These are phyloP conservation scores for Aspergillus sojae DNA, from an alignment of 2,329 filamentous ascomycete species.

Conservation along the genomic window DNA sequence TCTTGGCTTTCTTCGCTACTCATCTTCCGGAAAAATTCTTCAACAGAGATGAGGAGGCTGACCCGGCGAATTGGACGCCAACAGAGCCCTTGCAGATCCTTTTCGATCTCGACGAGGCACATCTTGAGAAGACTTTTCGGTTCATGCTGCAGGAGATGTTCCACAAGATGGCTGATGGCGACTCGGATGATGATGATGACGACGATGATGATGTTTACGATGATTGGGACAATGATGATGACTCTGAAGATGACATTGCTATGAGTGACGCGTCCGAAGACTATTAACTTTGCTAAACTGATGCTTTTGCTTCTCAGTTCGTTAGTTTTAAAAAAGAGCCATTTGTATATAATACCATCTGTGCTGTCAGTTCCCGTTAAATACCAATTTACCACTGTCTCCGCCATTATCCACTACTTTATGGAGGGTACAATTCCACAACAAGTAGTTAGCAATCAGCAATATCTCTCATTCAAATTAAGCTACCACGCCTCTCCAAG, in stretches of 20 bases:
- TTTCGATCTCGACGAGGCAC: constrained; percentile 8
- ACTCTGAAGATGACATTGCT: constrained; percentile 2
- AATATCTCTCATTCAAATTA: neutral
- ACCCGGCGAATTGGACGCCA: constrained; percentile 10
- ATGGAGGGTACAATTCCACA: neutral
- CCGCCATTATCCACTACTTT: neutral
- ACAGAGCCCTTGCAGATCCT: constrained; percentile 11
- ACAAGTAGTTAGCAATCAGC: neutral
- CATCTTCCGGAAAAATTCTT: constrained; percentile 13
- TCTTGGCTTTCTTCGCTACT: constrained; percentile 12
- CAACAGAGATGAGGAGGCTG: constrained; percentile 12
- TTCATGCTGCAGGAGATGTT: constrained; percentile 15
- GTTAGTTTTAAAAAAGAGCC: neutral
- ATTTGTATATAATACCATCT: neutral
- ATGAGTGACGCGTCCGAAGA: constrained; percentile 13
- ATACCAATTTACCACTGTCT: neutral
- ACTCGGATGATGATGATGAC: constrained; percentile 5
- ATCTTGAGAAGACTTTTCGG: constrained; percentile 12
- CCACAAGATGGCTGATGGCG: constrained; percentile 12
- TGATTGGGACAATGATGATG: constrained; percentile 11
- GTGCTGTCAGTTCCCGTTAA: neutral
- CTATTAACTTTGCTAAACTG: constrained; percentile 5
- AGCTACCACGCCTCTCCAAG: neutral
- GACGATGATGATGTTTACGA: constrained; percentile 10
- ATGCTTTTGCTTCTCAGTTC: neutral